A percentile compares a stretch with the other conserved stretches of the same genome.
phyloP scores from a whole-genome alignment of 1,139 yeast genomes.

The Kurtzmaniella quercitrusa region DNA sequence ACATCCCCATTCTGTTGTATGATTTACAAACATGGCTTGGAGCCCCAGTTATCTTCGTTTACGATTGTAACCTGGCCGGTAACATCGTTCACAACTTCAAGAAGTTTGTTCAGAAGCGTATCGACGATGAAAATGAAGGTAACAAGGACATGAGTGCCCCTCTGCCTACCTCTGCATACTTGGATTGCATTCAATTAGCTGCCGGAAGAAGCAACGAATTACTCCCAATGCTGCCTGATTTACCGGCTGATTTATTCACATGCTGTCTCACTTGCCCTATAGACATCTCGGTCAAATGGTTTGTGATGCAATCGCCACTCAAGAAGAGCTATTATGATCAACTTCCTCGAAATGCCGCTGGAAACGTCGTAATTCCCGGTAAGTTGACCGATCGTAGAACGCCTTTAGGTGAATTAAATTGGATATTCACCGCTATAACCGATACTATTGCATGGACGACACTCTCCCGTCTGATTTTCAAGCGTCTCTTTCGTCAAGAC shows the following conservation, averaged over 20 bases:
- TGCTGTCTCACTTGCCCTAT: constrained; percentile 95
- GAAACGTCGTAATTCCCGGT: constrained; percentile 79
- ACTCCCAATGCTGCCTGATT: constrained; percentile 87
- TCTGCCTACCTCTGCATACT: constrained; percentile 64
- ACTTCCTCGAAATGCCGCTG: constrained; percentile 47
- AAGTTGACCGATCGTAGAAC: constrained; percentile 88
- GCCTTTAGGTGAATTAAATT: constrained; percentile 91
- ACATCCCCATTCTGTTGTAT: constrained; percentile 89
- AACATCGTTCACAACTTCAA: constrained; percentile 88
- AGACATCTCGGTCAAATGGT: constrained; percentile 90
- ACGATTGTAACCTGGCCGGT: constrained; percentile 94
- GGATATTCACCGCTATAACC: constrained; percentile 98
- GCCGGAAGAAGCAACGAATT: constrained; percentile 87
- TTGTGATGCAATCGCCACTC: constrained; percentile 77
- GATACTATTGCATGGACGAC: constrained; percentile 99
- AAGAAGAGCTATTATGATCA: constrained; percentile 59
- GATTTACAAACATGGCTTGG: constrained; percentile 97
- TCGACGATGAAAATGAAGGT: constrained; percentile 79
- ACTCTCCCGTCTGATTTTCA: constrained; percentile 81
- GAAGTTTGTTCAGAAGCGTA: constrained; percentile 84
- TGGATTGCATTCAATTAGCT: constrained; percentile 89
- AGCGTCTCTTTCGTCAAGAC: constrained; percentile 88
- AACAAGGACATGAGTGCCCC: constrained; percentile 63
- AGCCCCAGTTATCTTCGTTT: constrained; percentile 93
- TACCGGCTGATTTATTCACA: constrained; percentile 95